Base-by-base conservation (phyloP, 345 rosid species). In the Hibiscus tridactylites region DNA sequence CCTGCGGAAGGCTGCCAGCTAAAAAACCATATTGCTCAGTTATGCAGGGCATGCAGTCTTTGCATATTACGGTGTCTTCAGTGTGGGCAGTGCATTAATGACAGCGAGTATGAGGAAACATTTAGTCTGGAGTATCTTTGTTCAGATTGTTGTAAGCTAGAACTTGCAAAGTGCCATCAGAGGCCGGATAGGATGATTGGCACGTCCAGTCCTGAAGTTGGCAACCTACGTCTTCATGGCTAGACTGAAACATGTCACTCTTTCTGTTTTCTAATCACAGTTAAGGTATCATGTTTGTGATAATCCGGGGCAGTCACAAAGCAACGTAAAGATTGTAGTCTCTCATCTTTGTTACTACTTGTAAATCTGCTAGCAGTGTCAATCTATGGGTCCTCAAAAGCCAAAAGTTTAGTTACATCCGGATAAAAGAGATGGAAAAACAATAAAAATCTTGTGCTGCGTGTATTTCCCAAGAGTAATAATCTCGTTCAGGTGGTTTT, bases 41-140 rank as follows among this genome's bases (percentile, higher is more conserved):
- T 72, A 4, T 95, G 99, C 73, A 86, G 99, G 78, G 99, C 90
- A 4, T 95, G 99, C 87, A 84, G 82, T 0, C 82, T 92, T 58
- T 95, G 99, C 81, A 87, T 92, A 74, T 68, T 77, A 72, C 85
- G 98, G 64, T 95, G 99, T 75, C 81, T 71, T 68, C 87, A 89
- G 57, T 95, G 99, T 83, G 98, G 99, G 63, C 76, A 88, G 69
- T 92, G 99, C 81, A 82, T 95, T 62, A 87, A 85, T 72, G 94
- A 87, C 75, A 79, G 82, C 6, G 96, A 88, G 62, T 92, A 88
- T 8, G 97, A 85, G 81, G 99, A 95, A 71, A 95, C 94, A 1
- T 95, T 92, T 77, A 85, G 89, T 71, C 78, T 95, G 74, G 94
- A 92, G 71, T 76, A 79, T 74, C 83, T 90, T 57, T 95, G 98